These are phyloP conservation scores for Fusarium metavorans DNA, from an alignment of 2,329 filamentous ascomycete species.

Conservation along the genomic window DNA sequence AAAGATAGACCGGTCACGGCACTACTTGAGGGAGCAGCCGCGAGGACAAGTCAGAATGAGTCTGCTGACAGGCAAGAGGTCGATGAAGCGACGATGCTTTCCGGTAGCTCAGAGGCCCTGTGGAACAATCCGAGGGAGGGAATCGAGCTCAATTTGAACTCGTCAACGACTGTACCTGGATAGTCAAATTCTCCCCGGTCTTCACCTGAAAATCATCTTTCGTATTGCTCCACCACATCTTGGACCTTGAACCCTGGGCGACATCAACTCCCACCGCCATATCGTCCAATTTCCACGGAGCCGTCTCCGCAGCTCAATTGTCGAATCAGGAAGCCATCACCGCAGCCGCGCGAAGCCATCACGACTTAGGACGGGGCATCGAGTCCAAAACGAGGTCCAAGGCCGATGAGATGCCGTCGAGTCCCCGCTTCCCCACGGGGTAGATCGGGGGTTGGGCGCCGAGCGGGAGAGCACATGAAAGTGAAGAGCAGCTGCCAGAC, in stretches of 20 bases:
- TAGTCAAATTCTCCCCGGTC: background rate
- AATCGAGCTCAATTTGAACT: constrained; percentile 39
- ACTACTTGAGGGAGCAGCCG: background rate
- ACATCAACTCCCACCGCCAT: constrained; percentile 20
- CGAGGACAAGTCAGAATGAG: background rate
- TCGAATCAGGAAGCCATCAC: constrained; percentile 42
- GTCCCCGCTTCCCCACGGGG: constrained; percentile 37
- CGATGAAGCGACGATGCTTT: constrained; percentile 12
- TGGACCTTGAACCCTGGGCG: background rate
- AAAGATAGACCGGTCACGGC: constrained; percentile 1
- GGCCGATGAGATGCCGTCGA: constrained; percentile 21
- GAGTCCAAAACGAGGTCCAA: constrained; percentile 32
- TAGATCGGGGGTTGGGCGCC: constrained; percentile 9
- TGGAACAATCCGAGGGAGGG: constrained; percentile 17
- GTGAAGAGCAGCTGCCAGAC: background rate
- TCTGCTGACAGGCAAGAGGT: background rate
- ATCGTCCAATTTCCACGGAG: background rate
- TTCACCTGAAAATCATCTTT: background rate
- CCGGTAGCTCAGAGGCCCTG: constrained; percentile 18
- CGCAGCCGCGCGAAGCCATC: constrained; percentile 21
- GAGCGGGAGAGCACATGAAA: constrained; percentile 31
- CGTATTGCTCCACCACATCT: background rate
- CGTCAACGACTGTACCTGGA: background rate
- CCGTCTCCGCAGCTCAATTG: constrained; percentile 16
- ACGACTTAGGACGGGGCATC: constrained; percentile 14